Evolutionary conservation across 768 basidiomycete species (phyloP).

Genomic region (Pleurotus platypus): DNA sequence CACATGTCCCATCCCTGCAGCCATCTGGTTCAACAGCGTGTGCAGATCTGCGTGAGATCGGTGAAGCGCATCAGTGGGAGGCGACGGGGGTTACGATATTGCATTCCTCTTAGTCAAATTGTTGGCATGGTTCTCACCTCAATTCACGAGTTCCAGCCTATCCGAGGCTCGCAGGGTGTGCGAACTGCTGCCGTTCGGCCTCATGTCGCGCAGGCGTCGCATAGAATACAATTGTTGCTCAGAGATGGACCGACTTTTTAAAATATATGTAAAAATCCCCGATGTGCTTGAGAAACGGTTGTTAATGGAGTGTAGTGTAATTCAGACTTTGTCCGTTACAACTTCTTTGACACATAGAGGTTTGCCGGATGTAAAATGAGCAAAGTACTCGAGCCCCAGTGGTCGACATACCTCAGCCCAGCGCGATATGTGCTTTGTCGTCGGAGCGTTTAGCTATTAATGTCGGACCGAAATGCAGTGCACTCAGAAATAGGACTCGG

Average conservation of each 20-base stretch:
- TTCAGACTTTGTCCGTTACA: too few relatives aligned
- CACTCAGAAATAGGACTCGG: too few relatives aligned
- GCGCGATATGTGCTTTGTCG: too few relatives aligned
- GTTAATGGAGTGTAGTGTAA: too few relatives aligned
- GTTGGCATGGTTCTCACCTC: not conserved
- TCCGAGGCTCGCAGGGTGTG: not conserved
- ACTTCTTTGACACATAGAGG: too few relatives aligned
- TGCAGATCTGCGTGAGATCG: constrained; percentile 3
- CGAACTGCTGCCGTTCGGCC: not conserved
- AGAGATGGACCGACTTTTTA: not conserved
- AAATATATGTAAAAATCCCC: not conserved
- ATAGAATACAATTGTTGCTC: not conserved
- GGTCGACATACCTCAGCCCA: too few relatives aligned
- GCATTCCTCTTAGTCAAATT: constrained; percentile 3
- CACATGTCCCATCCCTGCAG: constrained; percentile 1
- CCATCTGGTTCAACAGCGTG: constrained; percentile 1
- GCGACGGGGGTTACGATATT: not conserved
- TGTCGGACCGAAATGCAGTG: too few relatives aligned
- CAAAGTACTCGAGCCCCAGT: too few relatives aligned
- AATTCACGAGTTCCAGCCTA: not conserved
- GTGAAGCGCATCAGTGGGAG: not conserved
- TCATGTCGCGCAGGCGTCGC: not conserved
- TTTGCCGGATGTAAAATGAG: too few relatives aligned
- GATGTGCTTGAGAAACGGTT: too few relatives aligned
- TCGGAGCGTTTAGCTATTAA: too few relatives aligned